Base-by-base conservation (phyloP, 345 rosid species). In the Ceriops tagal region DNA sequence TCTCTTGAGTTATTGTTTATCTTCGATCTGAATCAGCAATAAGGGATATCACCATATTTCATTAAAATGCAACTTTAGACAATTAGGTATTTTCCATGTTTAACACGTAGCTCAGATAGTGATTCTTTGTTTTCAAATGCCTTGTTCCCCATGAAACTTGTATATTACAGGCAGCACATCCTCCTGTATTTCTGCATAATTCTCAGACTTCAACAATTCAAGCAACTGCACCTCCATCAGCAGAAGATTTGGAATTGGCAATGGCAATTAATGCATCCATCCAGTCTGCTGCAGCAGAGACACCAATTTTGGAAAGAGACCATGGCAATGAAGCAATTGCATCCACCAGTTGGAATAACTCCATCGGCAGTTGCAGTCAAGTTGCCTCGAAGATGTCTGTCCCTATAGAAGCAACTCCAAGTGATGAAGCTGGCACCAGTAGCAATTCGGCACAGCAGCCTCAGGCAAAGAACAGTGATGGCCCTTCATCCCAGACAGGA, bases 241-340 rank as follows among this genome's bases (percentile, higher is more conserved):
- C 80, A 19, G 92, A 82, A 73, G 98, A 90, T 69, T 46, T 78
- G 59, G 92, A 87, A 69, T 76, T 85, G 66, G 91, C 87, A 67
- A 85, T 84, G 91, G 98, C 92, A 66, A 76, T 88, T 66, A 87
- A 80, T 75, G 91, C 92, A 58, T 90, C 98, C 53, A 74, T 90
- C 79, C 98, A 90, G 73, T 77, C 93, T 34, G 75, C 81, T 46
- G 75, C 71, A 73, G 75, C 66, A 8, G 86, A 80, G 70, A 59
- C 81, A 10, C 57, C 89, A 19, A 68, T 30, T 69, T 69, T 67
- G 67, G 72, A 70, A 67, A 72, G 78, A 75, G 75, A 73, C 53
- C 61, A 80, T 34, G 51, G 63, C 35, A 37, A 52, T 43, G 78
- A 77, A 78, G 79, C 92, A 28, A 78, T 83, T 78, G 64, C 90